These are phyloP conservation scores for Penicillium herquei DNA, from an alignment of 495 filamentous ascomycete species.

Conservation along the genomic window DNA sequence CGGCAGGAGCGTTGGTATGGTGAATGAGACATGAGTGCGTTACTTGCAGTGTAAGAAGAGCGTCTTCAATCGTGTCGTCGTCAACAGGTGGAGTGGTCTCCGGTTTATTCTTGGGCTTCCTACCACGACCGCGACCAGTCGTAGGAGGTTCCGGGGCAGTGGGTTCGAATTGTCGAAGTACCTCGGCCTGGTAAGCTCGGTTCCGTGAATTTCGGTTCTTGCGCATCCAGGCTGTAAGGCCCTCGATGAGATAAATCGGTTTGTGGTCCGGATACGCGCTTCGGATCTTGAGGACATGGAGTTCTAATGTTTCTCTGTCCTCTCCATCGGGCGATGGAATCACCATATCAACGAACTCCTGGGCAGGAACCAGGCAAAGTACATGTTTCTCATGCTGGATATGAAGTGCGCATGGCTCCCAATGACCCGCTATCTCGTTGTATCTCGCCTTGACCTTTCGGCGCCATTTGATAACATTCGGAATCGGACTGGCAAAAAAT, in stretches of 20 bases:
- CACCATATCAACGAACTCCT: constrained; percentile 66
- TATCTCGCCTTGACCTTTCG: constrained; percentile 64
- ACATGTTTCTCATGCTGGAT: constrained; percentile 66
- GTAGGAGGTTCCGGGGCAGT: constrained; percentile 18
- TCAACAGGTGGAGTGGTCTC: constrained; percentile 53
- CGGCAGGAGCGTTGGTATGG: constrained; percentile 59
- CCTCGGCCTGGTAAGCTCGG: constrained; percentile 62
- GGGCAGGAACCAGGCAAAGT: constrained; percentile 62
- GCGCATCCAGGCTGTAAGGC: constrained; percentile 62
- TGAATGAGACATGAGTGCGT: constrained; percentile 66
- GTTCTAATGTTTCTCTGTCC: constrained; percentile 52
- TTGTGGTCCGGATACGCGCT: constrained; percentile 49
- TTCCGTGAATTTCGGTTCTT: constrained; percentile 69
- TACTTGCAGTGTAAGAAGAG: constrained; percentile 70
- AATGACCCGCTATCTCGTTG: constrained; percentile 59
- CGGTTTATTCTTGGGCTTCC: constrained; percentile 44
- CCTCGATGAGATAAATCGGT: constrained; percentile 77
- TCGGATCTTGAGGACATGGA: constrained; percentile 58
- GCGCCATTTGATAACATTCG: constrained; percentile 70
- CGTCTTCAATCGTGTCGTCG: constrained; percentile 72
- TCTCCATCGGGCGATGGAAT: constrained; percentile 32
- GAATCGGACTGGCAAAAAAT: constrained; percentile 49
- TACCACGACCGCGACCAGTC: constrained; percentile 20
- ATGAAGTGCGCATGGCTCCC: constrained; percentile 60
- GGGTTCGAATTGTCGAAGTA: constrained; percentile 53